Evolutionary conservation across 2,329 filamentous ascomycete genomes (phyloP).

Genomic region (Arthrobotrys musiformis): DNA sequence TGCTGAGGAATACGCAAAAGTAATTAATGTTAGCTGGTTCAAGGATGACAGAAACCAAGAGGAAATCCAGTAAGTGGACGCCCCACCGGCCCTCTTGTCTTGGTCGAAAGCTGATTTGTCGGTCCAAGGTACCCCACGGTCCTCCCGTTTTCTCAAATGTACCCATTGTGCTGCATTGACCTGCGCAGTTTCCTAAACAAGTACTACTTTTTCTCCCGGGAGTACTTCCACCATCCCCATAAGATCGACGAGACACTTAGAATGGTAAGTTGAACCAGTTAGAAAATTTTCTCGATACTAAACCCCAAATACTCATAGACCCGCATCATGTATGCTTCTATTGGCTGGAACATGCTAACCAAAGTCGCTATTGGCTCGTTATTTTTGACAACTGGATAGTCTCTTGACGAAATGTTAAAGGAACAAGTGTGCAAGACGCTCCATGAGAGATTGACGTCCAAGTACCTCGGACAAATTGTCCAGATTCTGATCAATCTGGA

Average conservation of each 20-base stretch:
- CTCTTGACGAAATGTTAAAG: conserved; percentile 92
- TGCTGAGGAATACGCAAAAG: conserved; percentile 90
- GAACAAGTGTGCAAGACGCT: conserved; percentile 91
- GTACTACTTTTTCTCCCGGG: conserved; percentile 96
- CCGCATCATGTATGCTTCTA: conserved; percentile 45
- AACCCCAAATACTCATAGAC: conserved; percentile 10
- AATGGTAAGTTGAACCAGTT: conserved; percentile 68
- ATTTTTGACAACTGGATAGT: conserved; percentile 65
- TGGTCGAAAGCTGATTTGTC: conserved; percentile 12
- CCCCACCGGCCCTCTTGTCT: conserved; percentile 2
- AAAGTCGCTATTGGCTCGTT: conserved; percentile 44
- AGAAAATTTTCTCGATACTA: conserved; percentile 56
- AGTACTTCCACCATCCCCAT: conserved; percentile 90
- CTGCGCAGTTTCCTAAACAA: conserved; percentile 98
- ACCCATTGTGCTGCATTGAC: conserved; percentile 96
- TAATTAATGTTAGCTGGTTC: conserved; percentile 96
- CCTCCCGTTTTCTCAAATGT: conserved; percentile 99
- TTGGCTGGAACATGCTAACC: conserved; percentile 30
- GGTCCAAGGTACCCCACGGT: conserved; percentile 82
- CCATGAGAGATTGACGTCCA: conserved; percentile 85
- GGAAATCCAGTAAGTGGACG: conserved; percentile 74
- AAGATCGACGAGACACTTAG: conserved; percentile 89
- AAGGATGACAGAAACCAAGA: conserved; percentile 80
- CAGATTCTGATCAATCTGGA: conserved; percentile 98
- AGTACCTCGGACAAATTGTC: conserved; percentile 97